Base-by-base conservation (phyloP, 306 rosid species). In the Clitoria ternatea region DNA sequence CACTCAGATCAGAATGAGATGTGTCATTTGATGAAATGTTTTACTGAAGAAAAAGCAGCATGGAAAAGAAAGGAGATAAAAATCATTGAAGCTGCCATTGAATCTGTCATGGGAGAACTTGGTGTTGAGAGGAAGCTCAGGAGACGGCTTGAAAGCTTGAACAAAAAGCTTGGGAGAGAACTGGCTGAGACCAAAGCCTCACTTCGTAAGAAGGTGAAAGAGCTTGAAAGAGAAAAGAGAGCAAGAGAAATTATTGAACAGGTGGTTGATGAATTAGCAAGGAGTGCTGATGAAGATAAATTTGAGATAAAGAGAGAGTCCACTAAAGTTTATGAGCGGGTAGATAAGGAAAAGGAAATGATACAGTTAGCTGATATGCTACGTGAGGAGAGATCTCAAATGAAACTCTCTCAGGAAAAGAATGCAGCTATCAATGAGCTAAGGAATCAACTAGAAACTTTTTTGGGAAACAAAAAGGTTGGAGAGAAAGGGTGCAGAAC, bases 201-300 rank as follows among this genome's bases (percentile, higher is more conserved):
- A 18, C 89, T 95, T 75, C 80, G 91, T 37, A 89, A 82, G 82
- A 88, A 81, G 39, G 91, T 81, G 81, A 95, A 89, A 81, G 96
- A 91, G 50, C 92, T 91, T 23, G 99, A 91, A 81, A 85, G 84
- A 49, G 99, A 95, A 79, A 95, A 86, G 86, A 89, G 99, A 72
- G 89, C 96, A 0, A 87, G 99, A 82, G 99, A 94, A 83, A 85
- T 91, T 52, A 83, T 91, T 63, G 95, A 91, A 64, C 94, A 89
- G 66, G 92, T 86, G 6, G 91, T 92, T 55, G 86, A 87, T 77
- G 95, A 89, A 75, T 83, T 94, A 69, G 91, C 99, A 26, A 73
- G 89, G 70, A 87, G 83, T 71, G 84, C 89, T 7, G 85, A 73
- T 24, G 90, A 82, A n/a, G 97, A 94, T 75, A 89, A 83, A 72